Conservation (phyloP, 768 basidiomycete genomes). For the Boletus barrowsii region DNA sequence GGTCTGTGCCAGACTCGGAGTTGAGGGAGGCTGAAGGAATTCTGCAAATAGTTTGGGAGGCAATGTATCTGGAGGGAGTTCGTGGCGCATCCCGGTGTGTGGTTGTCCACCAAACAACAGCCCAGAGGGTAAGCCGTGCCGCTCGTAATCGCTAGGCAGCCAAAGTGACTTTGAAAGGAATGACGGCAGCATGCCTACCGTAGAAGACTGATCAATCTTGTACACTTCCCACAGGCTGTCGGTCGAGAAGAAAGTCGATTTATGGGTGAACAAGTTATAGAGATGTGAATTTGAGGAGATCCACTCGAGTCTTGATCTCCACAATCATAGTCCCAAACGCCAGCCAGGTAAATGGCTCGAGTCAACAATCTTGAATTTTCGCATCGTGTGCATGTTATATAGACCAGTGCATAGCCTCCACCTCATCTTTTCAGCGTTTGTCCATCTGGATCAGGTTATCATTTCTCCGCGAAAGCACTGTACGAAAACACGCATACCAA, state of each 20-base stretch:
- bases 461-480: no score
- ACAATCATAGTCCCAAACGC: neutral
- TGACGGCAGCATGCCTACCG: neutral
- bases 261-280: neutral
- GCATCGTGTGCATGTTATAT: no score
- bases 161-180: no score
- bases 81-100: neutral
- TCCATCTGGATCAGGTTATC: no score
- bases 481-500: no score
- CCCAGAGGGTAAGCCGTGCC: neutral
- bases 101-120: neutral
- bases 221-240: neutral
- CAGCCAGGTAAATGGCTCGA: no score
- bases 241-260: neutral
- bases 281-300: neutral
- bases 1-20: neutral
- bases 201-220: neutral
- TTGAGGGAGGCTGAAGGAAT: neutral
- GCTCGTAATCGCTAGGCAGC: neutral
- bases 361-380: no score
- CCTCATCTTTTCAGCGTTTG: no score
- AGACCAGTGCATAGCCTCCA: no score
- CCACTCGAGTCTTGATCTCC: neutral
- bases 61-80: no score
- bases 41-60: neutral